Base-by-base conservation (phyloP, 306 rosid species). In the Trifolium subterraneum region DNA sequence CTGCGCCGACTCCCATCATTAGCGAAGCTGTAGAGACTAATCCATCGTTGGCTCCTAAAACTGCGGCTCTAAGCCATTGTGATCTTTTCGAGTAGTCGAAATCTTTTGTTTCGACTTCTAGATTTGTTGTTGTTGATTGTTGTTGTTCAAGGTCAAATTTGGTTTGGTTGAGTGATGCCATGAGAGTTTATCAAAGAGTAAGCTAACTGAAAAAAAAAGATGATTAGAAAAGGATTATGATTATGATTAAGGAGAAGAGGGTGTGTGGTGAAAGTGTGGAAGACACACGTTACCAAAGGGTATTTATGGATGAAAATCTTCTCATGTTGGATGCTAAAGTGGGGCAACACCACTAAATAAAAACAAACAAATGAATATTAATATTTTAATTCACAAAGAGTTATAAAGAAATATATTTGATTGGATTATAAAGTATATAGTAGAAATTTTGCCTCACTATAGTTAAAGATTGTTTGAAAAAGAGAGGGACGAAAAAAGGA, bases 1-100 rank as follows among this genome's bases (percentile, higher is more conserved):
- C 97, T 0, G 99, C 99, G 50, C 99, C 99, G 0, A 94, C 89
- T 8, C 99, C 99, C 96, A 94, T 85, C 96, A 94, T 94, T 0
- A 94, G 66, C 0, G 99, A 92, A 16, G 99, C 96, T 4, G 97
- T 94, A 1, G 99, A 94, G 59, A 94, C 90, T 74, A 94, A 70
- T 2, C 99, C 99, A 41, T 94, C 99, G 70, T 92, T 94, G 74
- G 98, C 99, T 3, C 99, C 99, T 5, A 94, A 85, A 2, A 92
- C 96, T 0, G 99, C 97, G 0, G 99, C 99, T 0, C 99, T 87
- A 3, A 94, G 86, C 99, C 99, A 94, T 42, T 94, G 99, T 5
- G 99, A 89, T 20, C 99, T 86, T 73, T 88, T 94, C 0, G 96
- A 83, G 86, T 94, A 94, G 80, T 94, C 96, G 61, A 94, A 80